A percentile compares a stretch with the other conserved stretches of the same genome.
These are phyloP conservation scores for Oryza officinalis DNA, from an alignment of 176 grass and related monocot genomes.

Conservation along the genomic window DNA sequence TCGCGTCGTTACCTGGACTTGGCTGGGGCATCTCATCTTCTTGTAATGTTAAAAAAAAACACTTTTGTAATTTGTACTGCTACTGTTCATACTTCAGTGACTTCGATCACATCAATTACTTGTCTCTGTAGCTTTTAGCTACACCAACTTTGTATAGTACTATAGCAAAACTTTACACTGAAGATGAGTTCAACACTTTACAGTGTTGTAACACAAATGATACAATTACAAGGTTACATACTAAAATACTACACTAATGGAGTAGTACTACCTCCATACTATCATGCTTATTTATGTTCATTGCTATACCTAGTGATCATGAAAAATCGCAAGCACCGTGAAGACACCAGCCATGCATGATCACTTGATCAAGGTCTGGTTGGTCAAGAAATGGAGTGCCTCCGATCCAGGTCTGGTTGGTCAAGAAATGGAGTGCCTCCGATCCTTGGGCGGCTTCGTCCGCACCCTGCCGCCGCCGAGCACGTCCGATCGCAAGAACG, in stretches of 20 bases:
- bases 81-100: not conserved
- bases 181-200: not conserved
- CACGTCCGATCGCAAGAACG: constrained; percentile 56
- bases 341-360: not conserved
- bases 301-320: not conserved
- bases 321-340: not conserved
- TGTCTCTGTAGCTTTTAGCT: not conserved
- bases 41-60: not conserved
- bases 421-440: constrained; percentile 95
- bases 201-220: not conserved
- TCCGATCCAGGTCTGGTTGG: constrained; percentile 40
- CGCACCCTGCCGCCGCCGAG: constrained; percentile 36
- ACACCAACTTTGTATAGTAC: not conserved
- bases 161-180: not conserved
- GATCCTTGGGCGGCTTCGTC: constrained; percentile 60
- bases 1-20: not conserved
- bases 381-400: constrained; percentile 86
- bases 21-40: not conserved
- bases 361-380: not conserved
- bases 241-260: not conserved
- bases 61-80: not conserved
- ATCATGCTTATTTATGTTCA: constrained; percentile 9
- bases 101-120: not conserved
- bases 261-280: not conserved
- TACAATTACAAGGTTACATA: not conserved